A percentile compares a stretch with the other conserved stretches of the same genome.
Evolutionary conservation across 2,329 filamentous ascomycete species (phyloP).

Genomic region (Aspergillus sp.): DNA sequence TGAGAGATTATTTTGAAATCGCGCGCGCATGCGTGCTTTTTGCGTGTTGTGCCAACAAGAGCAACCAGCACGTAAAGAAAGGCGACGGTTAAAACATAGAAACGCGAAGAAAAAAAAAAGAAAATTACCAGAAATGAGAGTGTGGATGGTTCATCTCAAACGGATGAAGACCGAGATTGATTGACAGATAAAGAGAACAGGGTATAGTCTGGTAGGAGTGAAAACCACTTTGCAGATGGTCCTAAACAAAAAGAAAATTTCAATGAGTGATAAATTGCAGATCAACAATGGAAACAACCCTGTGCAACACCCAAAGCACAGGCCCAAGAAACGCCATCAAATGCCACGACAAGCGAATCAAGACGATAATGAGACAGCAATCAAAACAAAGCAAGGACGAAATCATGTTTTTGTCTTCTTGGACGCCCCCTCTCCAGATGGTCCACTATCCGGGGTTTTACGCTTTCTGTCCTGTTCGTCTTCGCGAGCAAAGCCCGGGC

Average conservation of each 20-base stretch:
- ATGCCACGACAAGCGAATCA: background rate
- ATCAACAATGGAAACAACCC: background rate
- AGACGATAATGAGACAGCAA: slow-evolving; percentile 1
- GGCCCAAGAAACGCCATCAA: slow-evolving; percentile 3
- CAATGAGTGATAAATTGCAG: background rate
- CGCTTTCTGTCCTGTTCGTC: slow-evolving; percentile 40
- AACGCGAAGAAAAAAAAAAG: too few relatives aligned
- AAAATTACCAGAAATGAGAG: too few relatives aligned
- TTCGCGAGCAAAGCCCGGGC: slow-evolving; percentile 36
- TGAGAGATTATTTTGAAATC: too few relatives aligned
- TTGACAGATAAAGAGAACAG: too few relatives aligned
- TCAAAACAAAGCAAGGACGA: background rate
- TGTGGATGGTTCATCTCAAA: too few relatives aligned
- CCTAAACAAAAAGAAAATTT: background rate
- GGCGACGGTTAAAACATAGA: too few relatives aligned
- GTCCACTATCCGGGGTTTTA: slow-evolving; percentile 36
- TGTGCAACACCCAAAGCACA: background rate
- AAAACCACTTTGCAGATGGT: too few relatives aligned
- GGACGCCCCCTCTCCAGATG: slow-evolving; percentile 23
- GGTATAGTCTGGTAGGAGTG: too few relatives aligned
- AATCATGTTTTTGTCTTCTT: slow-evolving; percentile 36
- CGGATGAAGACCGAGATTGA: too few relatives aligned
- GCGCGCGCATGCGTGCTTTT: too few relatives aligned
- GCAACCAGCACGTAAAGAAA: too few relatives aligned
- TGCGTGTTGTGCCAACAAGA: too few relatives aligned